Base-by-base conservation (phyloP, 2,329 filamentous ascomycete species). In the Trichophyton benhamiae region DNA sequence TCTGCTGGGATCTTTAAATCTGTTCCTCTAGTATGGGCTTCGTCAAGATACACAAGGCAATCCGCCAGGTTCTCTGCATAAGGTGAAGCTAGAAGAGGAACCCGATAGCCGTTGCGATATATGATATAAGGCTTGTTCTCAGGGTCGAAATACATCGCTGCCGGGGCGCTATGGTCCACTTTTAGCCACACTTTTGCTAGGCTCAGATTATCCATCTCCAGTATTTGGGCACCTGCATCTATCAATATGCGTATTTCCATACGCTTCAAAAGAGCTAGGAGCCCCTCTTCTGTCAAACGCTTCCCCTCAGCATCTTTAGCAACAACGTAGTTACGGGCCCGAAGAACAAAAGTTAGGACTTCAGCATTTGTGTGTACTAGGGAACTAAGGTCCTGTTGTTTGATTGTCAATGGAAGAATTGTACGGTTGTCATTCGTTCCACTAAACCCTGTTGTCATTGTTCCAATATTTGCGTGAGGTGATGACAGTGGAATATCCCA, bases 181-280 rank as follows among this genome's bases (percentile, higher is more conserved):
- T 33, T n/a, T 0, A 89, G 67, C 85, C 85, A 88, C 0, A 65
- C 61, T 25, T 57, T 62, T 53, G 52, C 62, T 2, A 88, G 75
- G 2, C 79, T 71, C 0, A 72, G 2, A 64, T 89, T 89, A 15
- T 73, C 76, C 0, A 85, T 71, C 33, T 90, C 86, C 0, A 91
- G 69, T 3, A 91, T 81, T 57, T 86, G 83, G 0, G 87, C 87
- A 0, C 87, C 87, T 0, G 87, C 86, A 64, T 91, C 87, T 0
- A 91, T 75, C 0, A 91, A 79, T 0, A 90, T 85, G 0, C 79
- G 77, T 0, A 81, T 75, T 0, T 74, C 49, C 52, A 81, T 70
- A 0, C 53, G 53, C 0, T 73, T 68, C 0, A 87, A 73, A 3
- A 77, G 68, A 0, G 70, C 36, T 0, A 90, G 67, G 0, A 64